These are phyloP conservation scores for Pascua sp. DNA, from an alignment of 1,284 basidiomycete genomes.

Conservation along the genomic window DNA sequence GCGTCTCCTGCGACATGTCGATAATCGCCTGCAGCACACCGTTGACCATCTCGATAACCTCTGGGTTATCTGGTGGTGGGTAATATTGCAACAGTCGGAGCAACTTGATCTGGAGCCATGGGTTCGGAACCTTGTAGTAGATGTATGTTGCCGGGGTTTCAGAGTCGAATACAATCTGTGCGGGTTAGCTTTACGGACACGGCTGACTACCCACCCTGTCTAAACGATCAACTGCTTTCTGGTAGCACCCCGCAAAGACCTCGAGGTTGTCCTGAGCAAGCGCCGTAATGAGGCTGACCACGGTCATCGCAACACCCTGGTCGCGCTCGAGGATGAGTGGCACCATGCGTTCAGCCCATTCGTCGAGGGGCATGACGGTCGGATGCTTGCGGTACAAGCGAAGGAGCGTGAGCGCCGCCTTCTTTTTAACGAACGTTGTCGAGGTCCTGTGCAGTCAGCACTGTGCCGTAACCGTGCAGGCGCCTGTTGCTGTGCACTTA, in stretches of 20 bases:
- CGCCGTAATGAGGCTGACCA: conserved; percentile 89
- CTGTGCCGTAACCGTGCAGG: too few species aligned
- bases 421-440: conserved; percentile 93
- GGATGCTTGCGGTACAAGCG: conserved; percentile 94
- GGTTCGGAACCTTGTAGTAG: conserved; percentile 83
- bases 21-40: conserved; percentile 86
- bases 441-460: conserved; percentile 66
- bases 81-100: conserved; percentile 93
- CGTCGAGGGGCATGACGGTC: conserved; percentile 82
- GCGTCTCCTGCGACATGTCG: conserved; percentile 88
- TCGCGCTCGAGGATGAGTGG: conserved; percentile 92
- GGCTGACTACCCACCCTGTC: conserved; percentile 60
- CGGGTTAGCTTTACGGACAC: conserved; percentile 3
- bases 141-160: conserved; percentile 85
- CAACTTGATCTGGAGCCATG: conserved; percentile 97
- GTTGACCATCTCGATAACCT: conserved; percentile 71
- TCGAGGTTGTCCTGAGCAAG: conserved; percentile 91
- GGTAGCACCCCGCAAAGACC: conserved; percentile 85
- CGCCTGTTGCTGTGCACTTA: conserved; percentile 51
- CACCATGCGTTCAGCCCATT: conserved; percentile 94
- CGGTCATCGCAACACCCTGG: conserved; percentile 89
- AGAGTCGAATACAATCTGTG: conserved; percentile 80
- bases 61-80: conserved; percentile 87
- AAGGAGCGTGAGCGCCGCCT: conserved; percentile 90
- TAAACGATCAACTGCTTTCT: conserved; percentile 86